These are phyloP conservation scores for Neofusicoccum kwambonambiense DNA, from an alignment of 2,329 filamentous ascomycete genomes.

Conservation along the genomic window DNA sequence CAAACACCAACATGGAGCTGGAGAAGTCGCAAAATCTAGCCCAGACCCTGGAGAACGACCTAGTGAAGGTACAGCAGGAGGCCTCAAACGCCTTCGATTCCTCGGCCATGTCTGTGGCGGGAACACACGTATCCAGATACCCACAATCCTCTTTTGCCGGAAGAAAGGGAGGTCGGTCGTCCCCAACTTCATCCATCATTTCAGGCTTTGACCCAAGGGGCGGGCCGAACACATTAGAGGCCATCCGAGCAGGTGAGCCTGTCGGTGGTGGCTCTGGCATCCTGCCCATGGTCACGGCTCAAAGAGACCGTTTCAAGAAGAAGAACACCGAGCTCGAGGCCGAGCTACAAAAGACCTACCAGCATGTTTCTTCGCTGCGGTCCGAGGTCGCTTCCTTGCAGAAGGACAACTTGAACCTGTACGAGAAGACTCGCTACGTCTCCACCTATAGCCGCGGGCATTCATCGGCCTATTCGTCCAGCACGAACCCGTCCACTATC, in stretches of 20 bases:
- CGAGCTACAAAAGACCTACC: slow-evolving; percentile 81
- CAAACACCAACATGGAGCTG: slow-evolving; percentile 78
- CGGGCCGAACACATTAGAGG: slow-evolving; percentile 45
- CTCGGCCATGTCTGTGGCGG: slow-evolving; percentile 86
- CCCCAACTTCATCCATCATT: slow-evolving; percentile 96
- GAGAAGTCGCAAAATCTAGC: slow-evolving; percentile 83
- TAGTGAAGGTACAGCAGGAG: slow-evolving; percentile 83
- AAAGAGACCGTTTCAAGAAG: slow-evolving; percentile 97
- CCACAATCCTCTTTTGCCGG: slow-evolving; percentile 60
- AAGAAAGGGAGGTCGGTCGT: slow-evolving; percentile 68
- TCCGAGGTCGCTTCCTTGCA: slow-evolving; percentile 90
- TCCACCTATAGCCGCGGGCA: slow-evolving; percentile 83
- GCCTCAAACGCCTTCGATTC: slow-evolving; percentile 77
- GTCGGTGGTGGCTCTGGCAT: slow-evolving; percentile 81
- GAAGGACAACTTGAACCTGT: slow-evolving; percentile 92
- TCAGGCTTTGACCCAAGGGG: slow-evolving; percentile 73
- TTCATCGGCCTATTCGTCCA: slow-evolving; percentile 55
- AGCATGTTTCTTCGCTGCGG: slow-evolving; percentile 77
- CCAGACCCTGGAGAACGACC: slow-evolving; percentile 85
- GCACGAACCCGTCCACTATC: slow-evolving; percentile 73
- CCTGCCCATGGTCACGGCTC: slow-evolving; percentile 95
- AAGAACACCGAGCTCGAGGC: slow-evolving; percentile 87
- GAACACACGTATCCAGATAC: slow-evolving; percentile 81
- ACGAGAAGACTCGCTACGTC: slow-evolving; percentile 96
- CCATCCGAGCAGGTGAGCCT: slow-evolving; percentile 62